phyloP scores from a whole-genome alignment of 2,329 filamentous ascomycete species.

The Diplodia intermedia region DNA sequence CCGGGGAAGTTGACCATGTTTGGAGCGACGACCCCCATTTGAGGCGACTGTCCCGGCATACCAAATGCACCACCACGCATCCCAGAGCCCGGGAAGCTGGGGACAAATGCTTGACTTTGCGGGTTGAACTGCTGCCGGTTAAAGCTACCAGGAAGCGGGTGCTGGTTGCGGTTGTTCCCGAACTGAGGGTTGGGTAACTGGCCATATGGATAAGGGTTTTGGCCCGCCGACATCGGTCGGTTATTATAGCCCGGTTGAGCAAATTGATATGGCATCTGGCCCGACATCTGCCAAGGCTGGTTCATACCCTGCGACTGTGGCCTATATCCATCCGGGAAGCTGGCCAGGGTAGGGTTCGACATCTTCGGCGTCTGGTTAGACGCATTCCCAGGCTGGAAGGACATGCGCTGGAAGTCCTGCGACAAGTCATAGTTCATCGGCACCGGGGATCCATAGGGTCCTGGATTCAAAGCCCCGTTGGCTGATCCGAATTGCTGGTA shows the following conservation, averaged over 20 bases:
- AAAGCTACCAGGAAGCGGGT: conserved; percentile 84
- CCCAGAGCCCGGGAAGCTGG: conserved; percentile 54
- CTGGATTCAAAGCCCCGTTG: conserved; percentile 32
- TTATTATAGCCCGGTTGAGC: conserved; percentile 40
- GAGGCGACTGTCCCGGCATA: conserved; percentile 44
- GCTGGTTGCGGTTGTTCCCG: conserved; percentile 73
- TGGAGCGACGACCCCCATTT: conserved; percentile 38
- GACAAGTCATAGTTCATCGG: conserved; percentile 54
- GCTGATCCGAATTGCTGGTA: conserved; percentile 40
- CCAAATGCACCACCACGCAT: conserved; percentile 38
- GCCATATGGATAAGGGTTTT: conserved; percentile 71
- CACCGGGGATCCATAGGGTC: conserved; percentile 36
- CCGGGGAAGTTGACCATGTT: conserved; percentile 40
- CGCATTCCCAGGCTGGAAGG: conserved; percentile 49
- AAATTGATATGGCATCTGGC: conserved; percentile 41
- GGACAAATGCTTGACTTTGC: conserved; percentile 90
- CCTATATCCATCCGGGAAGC: conserved; percentile 40
- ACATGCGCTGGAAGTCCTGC: conserved; percentile 56
- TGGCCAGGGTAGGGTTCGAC: conserved; percentile 45
- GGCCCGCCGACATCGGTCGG: conserved; percentile 47
- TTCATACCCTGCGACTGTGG: conserved; percentile 43
- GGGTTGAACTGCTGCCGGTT: conserved; percentile 90
- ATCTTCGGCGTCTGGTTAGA: conserved; percentile 50
- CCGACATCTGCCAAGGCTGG: conserved; percentile 42
- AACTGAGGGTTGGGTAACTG: conserved; percentile 74